Conservation (phyloP, 257 asterid species). For the Lithospermum erythrorhizon region DNA sequence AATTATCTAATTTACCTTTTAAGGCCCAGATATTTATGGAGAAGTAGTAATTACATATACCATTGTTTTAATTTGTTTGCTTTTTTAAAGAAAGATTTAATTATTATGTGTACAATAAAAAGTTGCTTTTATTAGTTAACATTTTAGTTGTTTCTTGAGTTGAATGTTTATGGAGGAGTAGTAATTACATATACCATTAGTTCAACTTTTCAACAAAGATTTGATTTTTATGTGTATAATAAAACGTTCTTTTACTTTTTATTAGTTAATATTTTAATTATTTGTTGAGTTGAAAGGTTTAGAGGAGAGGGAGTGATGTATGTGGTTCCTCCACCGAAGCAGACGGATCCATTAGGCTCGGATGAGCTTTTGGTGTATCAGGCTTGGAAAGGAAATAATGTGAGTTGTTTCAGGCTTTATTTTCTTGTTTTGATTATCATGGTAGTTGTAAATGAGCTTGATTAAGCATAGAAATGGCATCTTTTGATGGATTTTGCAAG, state of each 20-base stretch:
- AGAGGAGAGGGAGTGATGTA: conserved; percentile 40
- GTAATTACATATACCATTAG: background rate
- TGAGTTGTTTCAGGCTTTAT: conserved; percentile 21
- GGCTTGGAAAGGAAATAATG: conserved; percentile 98
- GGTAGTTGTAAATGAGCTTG: background rate
- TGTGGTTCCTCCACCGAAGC: conserved; percentile 78
- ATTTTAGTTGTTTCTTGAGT: too few relatives aligned
- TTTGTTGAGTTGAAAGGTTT: conserved; percentile 15
- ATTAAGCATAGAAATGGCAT: background rate
- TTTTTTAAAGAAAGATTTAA: too few relatives aligned
- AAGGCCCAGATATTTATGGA: background rate
- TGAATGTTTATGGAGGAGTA: background rate
- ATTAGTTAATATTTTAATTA: conserved; percentile 16
- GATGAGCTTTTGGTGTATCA: conserved; percentile 65
- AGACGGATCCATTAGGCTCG: conserved; percentile 57
- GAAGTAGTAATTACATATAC: too few relatives aligned
- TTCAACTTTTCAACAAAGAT: background rate
- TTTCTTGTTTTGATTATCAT: background rate
- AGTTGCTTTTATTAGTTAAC: too few relatives aligned
- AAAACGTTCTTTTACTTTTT: conserved; percentile 4
- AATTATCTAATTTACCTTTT: too few relatives aligned
- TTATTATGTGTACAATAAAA: too few relatives aligned
- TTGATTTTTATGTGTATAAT: background rate
- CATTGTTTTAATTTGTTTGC: too few relatives aligned
- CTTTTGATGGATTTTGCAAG: background rate